These are phyloP conservation scores for Phytophthora niederhauseri DNA, from an alignment of 352 stramenopile species.

Conservation along the genomic window DNA sequence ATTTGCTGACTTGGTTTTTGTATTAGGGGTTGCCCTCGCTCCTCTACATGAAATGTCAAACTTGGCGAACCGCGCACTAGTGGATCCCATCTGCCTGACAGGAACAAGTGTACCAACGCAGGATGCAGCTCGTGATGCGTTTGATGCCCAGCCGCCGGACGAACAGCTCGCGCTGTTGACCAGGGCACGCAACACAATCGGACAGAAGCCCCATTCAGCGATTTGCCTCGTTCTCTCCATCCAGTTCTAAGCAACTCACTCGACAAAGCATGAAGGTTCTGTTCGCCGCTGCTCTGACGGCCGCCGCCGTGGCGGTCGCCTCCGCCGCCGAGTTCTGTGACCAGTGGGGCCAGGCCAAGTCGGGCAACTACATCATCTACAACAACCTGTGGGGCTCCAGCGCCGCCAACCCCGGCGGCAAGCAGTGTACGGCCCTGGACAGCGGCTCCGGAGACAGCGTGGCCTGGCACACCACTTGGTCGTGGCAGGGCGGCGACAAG, in stretches of 20 bases:
- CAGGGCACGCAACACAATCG: slow-evolving; percentile 10
- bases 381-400: slow-evolving; percentile 51
- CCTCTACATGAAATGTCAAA: background rate
- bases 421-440: slow-evolving; percentile 50
- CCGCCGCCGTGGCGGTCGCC: slow-evolving; percentile 19
- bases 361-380: slow-evolving; percentile 55
- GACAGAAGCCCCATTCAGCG: slow-evolving; percentile 18
- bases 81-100: slow-evolving; percentile 27
- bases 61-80: background rate
- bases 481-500: slow-evolving; percentile 38
- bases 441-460: slow-evolving; percentile 38
- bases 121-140: slow-evolving; percentile 9
- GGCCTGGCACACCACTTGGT: slow-evolving; percentile 48
- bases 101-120: slow-evolving; percentile 23
- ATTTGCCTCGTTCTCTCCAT: slow-evolving; percentile 23
- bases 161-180: slow-evolving; percentile 14
- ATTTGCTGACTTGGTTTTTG: background rate
- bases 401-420: slow-evolving; percentile 27
- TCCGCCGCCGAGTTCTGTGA: slow-evolving; percentile 38
- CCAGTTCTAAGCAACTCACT: slow-evolving; percentile 10
- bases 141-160: background rate
- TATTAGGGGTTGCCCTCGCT: background rate
- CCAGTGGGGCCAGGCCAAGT: slow-evolving; percentile 41
- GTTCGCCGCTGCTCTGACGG: slow-evolving; percentile 31
- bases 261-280: slow-evolving; percentile 35